A percentile compares a stretch with the other conserved stretches of the same genome.
These are phyloP conservation scores for Scheffersomyces segobiensis DNA, from an alignment of 1,139 yeast genomes.

Conservation along the genomic window DNA sequence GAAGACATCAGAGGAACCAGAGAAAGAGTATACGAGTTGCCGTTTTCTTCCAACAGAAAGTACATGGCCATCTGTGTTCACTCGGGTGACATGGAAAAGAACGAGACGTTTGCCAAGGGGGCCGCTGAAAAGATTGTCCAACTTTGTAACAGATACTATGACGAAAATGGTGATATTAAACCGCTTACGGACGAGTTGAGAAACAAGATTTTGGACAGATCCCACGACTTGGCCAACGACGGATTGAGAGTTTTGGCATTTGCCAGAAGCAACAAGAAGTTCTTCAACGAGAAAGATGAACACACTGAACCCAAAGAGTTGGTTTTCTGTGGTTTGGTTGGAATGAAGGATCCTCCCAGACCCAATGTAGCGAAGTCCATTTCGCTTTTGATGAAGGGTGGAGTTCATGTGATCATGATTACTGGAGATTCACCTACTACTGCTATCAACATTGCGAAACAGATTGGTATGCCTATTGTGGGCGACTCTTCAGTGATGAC, in stretches of 20 bases:
- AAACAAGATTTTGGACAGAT: slow-evolving; percentile 50
- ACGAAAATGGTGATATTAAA: slow-evolving; percentile 54
- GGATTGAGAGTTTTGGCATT: slow-evolving; percentile 87
- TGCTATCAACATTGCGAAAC: slow-evolving; percentile 86
- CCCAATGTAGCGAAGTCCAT: slow-evolving; percentile 76
- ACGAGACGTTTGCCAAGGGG: slow-evolving; percentile 79
- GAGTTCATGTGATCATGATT: slow-evolving; percentile 95
- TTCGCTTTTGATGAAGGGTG: slow-evolving; percentile 76
- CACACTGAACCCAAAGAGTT: slow-evolving; percentile 52
- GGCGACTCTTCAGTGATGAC: slow-evolving; percentile 70
- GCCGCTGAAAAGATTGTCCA: slow-evolving; percentile 78
- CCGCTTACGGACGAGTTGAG: slow-evolving; percentile 54
- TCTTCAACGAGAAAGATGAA: slow-evolving; percentile 29
- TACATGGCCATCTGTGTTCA: slow-evolving; percentile 83
- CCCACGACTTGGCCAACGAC: slow-evolving; percentile 68
- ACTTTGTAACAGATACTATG: slow-evolving; percentile 60
- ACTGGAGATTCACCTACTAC: slow-evolving; percentile 96
- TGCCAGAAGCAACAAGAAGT: slow-evolving; percentile 52
- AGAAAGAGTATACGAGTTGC: slow-evolving; percentile 67
- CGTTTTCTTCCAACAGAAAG: slow-evolving; percentile 82
- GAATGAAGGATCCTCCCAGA: slow-evolving; percentile 97
- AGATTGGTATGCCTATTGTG: slow-evolving; percentile 85
- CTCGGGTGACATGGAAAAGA: slow-evolving; percentile 54
- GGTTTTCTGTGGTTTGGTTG: slow-evolving; percentile 79
- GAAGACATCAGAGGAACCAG: slow-evolving; percentile 66